Conservation (phyloP, 305 asterid species). For the Solanum aculeatissimum region DNA sequence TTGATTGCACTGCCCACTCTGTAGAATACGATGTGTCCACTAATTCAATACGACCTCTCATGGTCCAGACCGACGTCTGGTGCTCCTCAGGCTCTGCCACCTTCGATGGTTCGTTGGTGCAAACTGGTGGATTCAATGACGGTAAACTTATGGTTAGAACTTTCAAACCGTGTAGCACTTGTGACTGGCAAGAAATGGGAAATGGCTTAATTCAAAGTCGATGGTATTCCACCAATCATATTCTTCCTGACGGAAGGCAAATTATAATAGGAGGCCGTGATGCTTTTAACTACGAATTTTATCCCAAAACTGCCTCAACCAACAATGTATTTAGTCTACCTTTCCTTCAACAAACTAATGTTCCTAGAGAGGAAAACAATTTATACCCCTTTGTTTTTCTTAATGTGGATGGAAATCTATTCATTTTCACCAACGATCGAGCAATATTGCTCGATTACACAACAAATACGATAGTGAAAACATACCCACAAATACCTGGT, state of each 20-base stretch:
- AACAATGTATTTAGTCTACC: not conserved
- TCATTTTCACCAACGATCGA: constrained; percentile 9
- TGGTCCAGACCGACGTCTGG: constrained; percentile 1
- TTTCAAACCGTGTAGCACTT: not conserved
- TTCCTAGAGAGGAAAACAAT: constrained; percentile 2
- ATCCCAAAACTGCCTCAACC: not conserved
- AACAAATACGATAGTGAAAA: not conserved
- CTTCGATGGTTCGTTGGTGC: not conserved
- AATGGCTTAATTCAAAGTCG: not conserved
- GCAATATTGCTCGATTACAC: constrained; percentile 5
- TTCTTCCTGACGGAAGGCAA: not conserved
- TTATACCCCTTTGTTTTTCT: constrained; percentile 5
- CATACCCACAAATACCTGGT: constrained; percentile 4
- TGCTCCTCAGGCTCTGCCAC: not conserved
- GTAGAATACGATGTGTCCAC: not conserved
- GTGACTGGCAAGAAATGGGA: constrained; percentile 11
- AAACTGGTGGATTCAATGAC: not conserved
- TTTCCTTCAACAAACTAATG: not conserved
- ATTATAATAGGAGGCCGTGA: constrained; percentile 8
- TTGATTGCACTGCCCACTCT: constrained; percentile 6
- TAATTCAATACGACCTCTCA: not conserved
- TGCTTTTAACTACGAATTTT: constrained; percentile 2
- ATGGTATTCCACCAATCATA: constrained; percentile 11
- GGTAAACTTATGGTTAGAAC: not conserved
- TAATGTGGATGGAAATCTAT: constrained; percentile 6